Conservation (phyloP, 139 green algal genomes). For the Chlorella sp. region DNA sequence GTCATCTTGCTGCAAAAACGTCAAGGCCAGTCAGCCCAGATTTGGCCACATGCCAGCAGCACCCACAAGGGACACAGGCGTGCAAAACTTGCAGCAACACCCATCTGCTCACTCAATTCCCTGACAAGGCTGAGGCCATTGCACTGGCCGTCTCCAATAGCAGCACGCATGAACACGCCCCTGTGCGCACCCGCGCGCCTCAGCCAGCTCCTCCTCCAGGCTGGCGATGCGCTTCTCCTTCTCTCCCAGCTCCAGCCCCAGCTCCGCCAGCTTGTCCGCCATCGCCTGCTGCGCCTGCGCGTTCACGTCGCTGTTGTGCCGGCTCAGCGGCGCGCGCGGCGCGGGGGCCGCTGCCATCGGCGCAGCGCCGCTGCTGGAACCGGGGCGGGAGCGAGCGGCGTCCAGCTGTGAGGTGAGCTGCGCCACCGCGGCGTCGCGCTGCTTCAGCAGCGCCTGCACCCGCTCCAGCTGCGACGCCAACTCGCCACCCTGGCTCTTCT, state of each 20-base stretch:
- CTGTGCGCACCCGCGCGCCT: background rate
- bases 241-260: background rate
- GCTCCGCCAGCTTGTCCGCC: background rate
- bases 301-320: conserved; percentile 25
- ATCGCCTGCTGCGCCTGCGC: background rate
- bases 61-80: background rate
- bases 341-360: background rate
- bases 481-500: background rate
- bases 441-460: conserved; percentile 24
- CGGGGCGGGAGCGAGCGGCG: background rate
- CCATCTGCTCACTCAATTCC: no score
- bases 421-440: conserved; percentile 15
- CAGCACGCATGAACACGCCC: no score
- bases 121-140: no score
- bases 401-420: conserved; percentile 1
- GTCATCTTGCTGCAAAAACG: background rate
- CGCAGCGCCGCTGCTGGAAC: background rate
- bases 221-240: conserved; percentile 14
- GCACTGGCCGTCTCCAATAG: no score
- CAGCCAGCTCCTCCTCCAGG: conserved; percentile 27
- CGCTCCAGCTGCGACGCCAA: background rate
- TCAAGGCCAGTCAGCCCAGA: no score
- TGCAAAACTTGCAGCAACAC: no score
- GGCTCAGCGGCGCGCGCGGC: background rate
- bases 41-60: background rate